Evolutionary conservation across 2,329 filamentous ascomycete genomes (phyloP).

Genomic region (Alternaria sp.): DNA sequence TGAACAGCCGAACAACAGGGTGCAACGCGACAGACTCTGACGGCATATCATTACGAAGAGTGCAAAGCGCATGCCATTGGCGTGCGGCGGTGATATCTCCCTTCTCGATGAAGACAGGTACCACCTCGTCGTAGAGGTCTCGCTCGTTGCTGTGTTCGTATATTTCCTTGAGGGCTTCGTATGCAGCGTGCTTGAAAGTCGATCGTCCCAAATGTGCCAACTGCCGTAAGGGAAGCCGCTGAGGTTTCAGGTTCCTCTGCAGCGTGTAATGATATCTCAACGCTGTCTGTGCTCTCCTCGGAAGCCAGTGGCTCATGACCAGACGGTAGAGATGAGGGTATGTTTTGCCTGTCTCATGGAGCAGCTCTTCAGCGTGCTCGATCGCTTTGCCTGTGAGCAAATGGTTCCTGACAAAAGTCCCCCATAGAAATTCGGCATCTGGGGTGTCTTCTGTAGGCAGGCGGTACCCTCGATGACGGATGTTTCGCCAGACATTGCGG

Average conservation of each 20-base stretch:
- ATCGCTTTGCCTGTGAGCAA: constrained; percentile 50
- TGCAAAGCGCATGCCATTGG: constrained; percentile 54
- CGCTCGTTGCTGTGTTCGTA: constrained; percentile 49
- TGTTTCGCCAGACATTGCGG: constrained; percentile 53
- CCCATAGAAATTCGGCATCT: constrained; percentile 57
- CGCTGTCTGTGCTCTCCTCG: constrained; percentile 24
- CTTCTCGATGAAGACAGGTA: constrained; percentile 44
- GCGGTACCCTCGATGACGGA: constrained; percentile 48
- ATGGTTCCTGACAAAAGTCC: constrained; percentile 52
- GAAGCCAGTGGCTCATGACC: constrained; percentile 55
- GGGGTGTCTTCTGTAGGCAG: constrained; percentile 51
- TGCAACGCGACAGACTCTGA: constrained; percentile 41
- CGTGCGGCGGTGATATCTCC: constrained; percentile 36
- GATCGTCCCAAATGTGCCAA: constrained; percentile 21
- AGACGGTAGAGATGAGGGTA: constrained; percentile 54
- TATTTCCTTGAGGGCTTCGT: constrained; percentile 46
- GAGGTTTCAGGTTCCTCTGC: constrained; percentile 33
- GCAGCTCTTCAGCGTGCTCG: constrained; percentile 53
- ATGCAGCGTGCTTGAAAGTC: constrained; percentile 24
- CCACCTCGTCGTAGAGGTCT: constrained; percentile 54
- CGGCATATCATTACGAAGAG: constrained; percentile 49
- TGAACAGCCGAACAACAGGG: constrained; percentile 42
- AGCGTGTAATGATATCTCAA: constrained; percentile 38
- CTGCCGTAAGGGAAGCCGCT: constrained; percentile 34
- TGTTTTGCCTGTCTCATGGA: constrained; percentile 46